phyloP scores from a whole-genome alignment of 1,284 basidiomycete species.

The Pseudozyma hubeiensis region DNA sequence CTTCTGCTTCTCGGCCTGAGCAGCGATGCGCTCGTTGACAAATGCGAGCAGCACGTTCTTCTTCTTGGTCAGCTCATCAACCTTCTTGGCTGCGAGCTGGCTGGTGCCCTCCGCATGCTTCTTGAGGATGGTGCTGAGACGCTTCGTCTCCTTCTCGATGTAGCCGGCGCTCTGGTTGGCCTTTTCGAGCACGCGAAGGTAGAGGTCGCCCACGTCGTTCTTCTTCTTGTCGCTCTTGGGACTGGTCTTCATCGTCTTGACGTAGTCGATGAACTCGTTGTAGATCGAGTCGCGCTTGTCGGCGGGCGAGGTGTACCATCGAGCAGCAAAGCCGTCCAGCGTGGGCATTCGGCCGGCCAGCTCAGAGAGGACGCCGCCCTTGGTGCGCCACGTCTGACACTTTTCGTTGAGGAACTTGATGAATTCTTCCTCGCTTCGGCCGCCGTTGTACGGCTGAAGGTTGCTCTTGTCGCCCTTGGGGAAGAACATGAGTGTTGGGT shows the following conservation, averaged over 20 bases:
- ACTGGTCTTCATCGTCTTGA: slow-evolving; percentile 53
- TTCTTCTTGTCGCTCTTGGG: slow-evolving; percentile 63
- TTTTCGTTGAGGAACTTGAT: slow-evolving; percentile 79
- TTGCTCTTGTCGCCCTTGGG: slow-evolving; percentile 75
- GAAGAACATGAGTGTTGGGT: slow-evolving; percentile 92
- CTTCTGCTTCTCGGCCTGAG: slow-evolving; percentile 49
- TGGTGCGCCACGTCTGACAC: slow-evolving; percentile 84
- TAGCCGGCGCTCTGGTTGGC: slow-evolving; percentile 79
- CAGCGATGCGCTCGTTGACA: slow-evolving; percentile 62
- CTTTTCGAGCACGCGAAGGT: slow-evolving; percentile 88
- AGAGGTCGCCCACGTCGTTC: slow-evolving; percentile 77
- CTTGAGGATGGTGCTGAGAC: slow-evolving; percentile 76
- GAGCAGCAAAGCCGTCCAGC: slow-evolving; percentile 81
- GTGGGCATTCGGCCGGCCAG: slow-evolving; percentile 83
- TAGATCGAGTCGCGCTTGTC: slow-evolving; percentile 74
- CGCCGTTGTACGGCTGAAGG: slow-evolving; percentile 77
- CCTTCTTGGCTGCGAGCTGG: slow-evolving; percentile 78
- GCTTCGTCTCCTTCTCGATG: slow-evolving; percentile 84
- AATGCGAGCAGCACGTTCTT: slow-evolving; percentile 86
- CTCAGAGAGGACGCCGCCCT: slow-evolving; percentile 83
- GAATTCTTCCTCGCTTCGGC: slow-evolving; percentile 78
- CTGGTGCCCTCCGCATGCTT: slow-evolving; percentile 73
- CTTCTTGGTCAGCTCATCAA: slow-evolving; percentile 94
- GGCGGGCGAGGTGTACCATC: slow-evolving; percentile 77
- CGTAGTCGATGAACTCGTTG: slow-evolving; percentile 72